Evolutionary conservation across 78 protist genomes (phyloP), one percentile per base, ranked within the genome.

Genomic region (Dictyostelium intermedium): DNA sequence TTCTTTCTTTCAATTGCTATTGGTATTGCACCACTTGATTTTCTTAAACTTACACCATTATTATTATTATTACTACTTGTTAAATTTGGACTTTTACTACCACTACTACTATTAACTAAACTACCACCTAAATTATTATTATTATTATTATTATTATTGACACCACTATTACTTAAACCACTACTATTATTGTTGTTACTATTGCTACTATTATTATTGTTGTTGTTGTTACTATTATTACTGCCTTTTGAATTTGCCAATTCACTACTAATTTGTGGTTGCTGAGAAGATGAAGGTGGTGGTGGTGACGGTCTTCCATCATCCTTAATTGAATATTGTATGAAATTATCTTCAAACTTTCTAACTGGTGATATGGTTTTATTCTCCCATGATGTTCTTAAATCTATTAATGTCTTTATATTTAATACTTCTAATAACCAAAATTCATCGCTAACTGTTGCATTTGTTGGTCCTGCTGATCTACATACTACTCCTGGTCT

Each of bases 301-400:
- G 50, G 41, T 25, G 60, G 61, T 66, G 74, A 30, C 74, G 74
- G 35, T 66, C 74, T 66, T 11, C 73, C 78, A 34, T 77, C 84
- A 7, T 86, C 50, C 39, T 79, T 87, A 5, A 87, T 79, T 27
- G 86, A 79, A 61, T 79, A 87, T 45, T 87, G 93, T 25, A 87
- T 82, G 82, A 87, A 87, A 66, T 87, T 87, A 79, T 87, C 93
- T 79, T 87, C 93, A 79, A 87, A 87, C 35, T 87, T 87, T 79
- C 93, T 87, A 41, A 87, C 93, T 30, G 93, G 93, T 47, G 93
- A 87, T 11, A 87, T 87, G 2, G 93, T 87, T 79, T 86, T 87
- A 47, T 87, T 87, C 14, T 87, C 93, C 93, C 93, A 87, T 63
- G 93, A 78, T 18, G 93, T 87, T 87, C 93, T 77, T 27, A 87